Evolutionary conservation across 2,329 filamentous ascomycete genomes (phyloP), one percentile per base, ranked within the genome.

Genomic region (Ophiostoma perfectum): DNA sequence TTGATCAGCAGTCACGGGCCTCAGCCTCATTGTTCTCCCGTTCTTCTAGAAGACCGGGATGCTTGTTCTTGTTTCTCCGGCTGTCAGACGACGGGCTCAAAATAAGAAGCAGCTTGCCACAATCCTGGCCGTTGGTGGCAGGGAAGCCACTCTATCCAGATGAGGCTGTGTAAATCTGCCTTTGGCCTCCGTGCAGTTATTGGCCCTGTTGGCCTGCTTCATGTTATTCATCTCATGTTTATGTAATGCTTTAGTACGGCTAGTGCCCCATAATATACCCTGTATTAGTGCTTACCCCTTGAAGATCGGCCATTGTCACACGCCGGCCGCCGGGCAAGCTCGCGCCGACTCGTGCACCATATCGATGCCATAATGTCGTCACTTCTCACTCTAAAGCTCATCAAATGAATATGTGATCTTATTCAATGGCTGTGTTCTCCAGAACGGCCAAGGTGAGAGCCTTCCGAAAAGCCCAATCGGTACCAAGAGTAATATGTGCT

Each of bases 11-110:
- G 27, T 6, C 45, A 47, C n/a, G 49, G 27, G 27, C 27, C 49
- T 55, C 49, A 55, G 49, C 49, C 49, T 55, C 49, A 55, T 8
- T 55, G n/a, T 52, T 55, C n/a, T 55, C n/a, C 12, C 8, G n/a
- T n/a, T 55, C 49, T 55, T 55, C 49, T 55, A 55, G 49, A 55
- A 55, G 49, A 55, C 16, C 4, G 27, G 45, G 14, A 7, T 4
- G 8, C 8, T 7, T 12, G 8, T 44, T 44, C 14, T 55, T 11
- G 18, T 55, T 55, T 55, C 49, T 55, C 49, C 49, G 49, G 27
- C 27, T 27, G 18, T 36, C 49, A 52, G 47, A 16, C 47, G n/a
- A 8, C 9, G 3, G 9, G n/a, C 16, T 9, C 7, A 52, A 16
- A 52, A 9, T 6, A 18, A 52, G 7, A 52, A n/a, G 14, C 8